These are phyloP conservation scores for Punctularia strigosozonata DNA, from an alignment of 768 basidiomycete genomes.

Conservation along the genomic window DNA sequence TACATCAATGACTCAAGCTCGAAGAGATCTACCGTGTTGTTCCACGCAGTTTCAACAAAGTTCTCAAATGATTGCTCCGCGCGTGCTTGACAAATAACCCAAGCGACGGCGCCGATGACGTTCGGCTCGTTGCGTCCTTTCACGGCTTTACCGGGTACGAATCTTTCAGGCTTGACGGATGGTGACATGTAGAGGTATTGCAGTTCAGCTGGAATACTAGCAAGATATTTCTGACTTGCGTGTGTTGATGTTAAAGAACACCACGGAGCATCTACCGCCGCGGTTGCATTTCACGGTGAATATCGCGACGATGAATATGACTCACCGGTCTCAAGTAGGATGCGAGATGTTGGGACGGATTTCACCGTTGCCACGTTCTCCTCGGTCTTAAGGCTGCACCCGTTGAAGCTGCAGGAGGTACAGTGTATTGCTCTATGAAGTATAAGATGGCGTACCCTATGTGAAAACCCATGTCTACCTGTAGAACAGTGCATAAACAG, in stretches of 20 bases:
- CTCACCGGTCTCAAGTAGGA: slow-evolving; percentile 70
- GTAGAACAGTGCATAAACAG: slow-evolving; percentile 1
- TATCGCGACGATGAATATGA: not conserved
- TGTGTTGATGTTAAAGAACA: slow-evolving; percentile 60
- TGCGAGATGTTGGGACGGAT: slow-evolving; percentile 40
- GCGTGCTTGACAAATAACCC: slow-evolving; percentile 45
- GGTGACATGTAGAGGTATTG: slow-evolving; percentile 39
- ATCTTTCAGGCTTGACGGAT: slow-evolving; percentile 44
- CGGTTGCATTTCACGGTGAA: not conserved
- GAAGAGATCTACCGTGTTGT: slow-evolving; percentile 55
- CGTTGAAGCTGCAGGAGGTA: slow-evolving; percentile 39
- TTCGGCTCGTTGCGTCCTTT: slow-evolving; percentile 73
- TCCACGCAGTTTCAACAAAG: slow-evolving; percentile 45
- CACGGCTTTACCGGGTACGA: slow-evolving; percentile 44
- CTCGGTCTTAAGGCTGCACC: slow-evolving; percentile 66
- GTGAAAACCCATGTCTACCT: slow-evolving; percentile 69
- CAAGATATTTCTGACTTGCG: slow-evolving; percentile 40
- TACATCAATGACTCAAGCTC: slow-evolving; percentile 26
- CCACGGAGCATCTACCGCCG: slow-evolving; percentile 53
- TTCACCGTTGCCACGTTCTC: slow-evolving; percentile 47
- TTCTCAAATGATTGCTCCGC: slow-evolving; percentile 38
- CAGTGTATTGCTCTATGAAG: not conserved
- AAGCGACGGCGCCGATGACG: slow-evolving; percentile 57
- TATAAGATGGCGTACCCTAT: slow-evolving; percentile 28
- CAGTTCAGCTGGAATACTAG: slow-evolving; percentile 33